phyloP scores from a whole-genome alignment of 345 rosid species.

The Boechera stricta region DNA sequence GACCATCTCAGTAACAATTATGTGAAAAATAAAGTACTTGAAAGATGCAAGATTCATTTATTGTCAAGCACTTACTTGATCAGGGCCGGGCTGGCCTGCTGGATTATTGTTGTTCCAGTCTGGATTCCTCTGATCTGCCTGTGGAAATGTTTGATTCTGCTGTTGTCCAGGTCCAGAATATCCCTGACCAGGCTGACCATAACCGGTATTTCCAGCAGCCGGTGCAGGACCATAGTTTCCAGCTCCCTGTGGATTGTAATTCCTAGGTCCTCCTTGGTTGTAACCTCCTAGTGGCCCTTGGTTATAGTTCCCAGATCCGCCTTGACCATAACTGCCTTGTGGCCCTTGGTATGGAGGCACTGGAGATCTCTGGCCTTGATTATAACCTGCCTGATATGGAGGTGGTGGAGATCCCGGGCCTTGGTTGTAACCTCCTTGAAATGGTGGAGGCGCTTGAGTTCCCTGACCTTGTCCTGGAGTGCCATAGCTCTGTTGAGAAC shows the following conservation, averaged over 20 bases:
- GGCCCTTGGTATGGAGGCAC: constrained; percentile 50
- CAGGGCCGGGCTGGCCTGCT: constrained; percentile 49
- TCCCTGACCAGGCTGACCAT: constrained; percentile 54
- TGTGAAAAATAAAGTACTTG: neutral
- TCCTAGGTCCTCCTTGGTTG: constrained; percentile 51
- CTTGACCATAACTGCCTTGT: constrained; percentile 48
- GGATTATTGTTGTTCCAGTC: constrained; percentile 52
- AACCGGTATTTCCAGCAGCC: constrained; percentile 40
- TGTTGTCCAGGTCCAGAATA: constrained; percentile 45
- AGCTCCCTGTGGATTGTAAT: constrained; percentile 45
- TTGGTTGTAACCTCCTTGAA: constrained; percentile 50
- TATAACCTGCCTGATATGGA: constrained; percentile 47
- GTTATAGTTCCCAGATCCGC: constrained; percentile 47
- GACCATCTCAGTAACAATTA: constrained; percentile 25
- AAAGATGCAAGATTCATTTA: constrained; percentile 9
- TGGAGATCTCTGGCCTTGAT: constrained; percentile 38
- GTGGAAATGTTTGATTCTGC: constrained; percentile 48
- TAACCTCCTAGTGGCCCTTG: constrained; percentile 53
- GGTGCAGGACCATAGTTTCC: constrained; percentile 47
- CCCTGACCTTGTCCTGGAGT: constrained; percentile 51
- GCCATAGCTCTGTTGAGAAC: constrained; percentile 52
- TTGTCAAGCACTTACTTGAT: constrained; percentile 49
- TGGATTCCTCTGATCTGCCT: constrained; percentile 48
- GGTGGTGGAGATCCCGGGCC: constrained; percentile 41
- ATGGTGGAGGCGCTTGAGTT: constrained; percentile 41